Evolutionary conservation across 495 filamentous ascomycete species (phyloP).

Genomic region (Podospora tetraspora): DNA sequence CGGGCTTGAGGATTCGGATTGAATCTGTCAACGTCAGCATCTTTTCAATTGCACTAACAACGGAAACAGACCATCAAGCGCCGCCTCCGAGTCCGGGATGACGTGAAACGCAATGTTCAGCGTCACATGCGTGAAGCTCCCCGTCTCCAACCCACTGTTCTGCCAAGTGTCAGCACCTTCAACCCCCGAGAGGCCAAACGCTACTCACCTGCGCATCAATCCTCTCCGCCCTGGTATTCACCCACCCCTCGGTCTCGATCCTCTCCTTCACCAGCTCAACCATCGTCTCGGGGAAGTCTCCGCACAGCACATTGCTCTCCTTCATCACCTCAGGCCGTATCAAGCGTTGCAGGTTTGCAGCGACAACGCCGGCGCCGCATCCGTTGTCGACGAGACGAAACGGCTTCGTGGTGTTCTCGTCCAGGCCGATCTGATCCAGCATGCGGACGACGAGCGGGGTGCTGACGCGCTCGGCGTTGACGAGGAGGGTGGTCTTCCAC

Average conservation of each 20-base stretch:
- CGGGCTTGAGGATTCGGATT: slow-evolving; percentile 35
- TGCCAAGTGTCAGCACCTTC: slow-evolving; percentile 11
- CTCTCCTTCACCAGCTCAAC: slow-evolving; percentile 29
- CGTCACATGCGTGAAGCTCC: slow-evolving; percentile 36
- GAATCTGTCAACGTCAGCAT: slow-evolving; percentile 27
- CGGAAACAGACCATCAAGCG: slow-evolving; percentile 32
- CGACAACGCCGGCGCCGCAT: slow-evolving; percentile 40
- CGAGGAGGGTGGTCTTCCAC: slow-evolving; percentile 25
- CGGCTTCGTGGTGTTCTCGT: slow-evolving; percentile 23
- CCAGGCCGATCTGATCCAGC: slow-evolving; percentile 35
- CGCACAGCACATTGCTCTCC: slow-evolving; percentile 36
- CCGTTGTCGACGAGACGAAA: slow-evolving; percentile 39
- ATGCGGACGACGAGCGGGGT: slow-evolving; percentile 27
- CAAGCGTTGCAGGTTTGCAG: slow-evolving; percentile 26
- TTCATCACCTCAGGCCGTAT: slow-evolving; percentile 26
- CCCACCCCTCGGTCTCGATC: slow-evolving; percentile 28
- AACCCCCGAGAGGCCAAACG: neutral
- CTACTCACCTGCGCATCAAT: slow-evolving; percentile 36
- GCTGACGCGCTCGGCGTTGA: slow-evolving; percentile 33
- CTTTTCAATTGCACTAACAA: neutral
- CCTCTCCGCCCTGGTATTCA: slow-evolving; percentile 26
- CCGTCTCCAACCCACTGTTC: slow-evolving; percentile 27
- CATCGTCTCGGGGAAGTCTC: slow-evolving; percentile 32
- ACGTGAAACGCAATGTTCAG: slow-evolving; percentile 42
- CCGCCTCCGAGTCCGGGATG: slow-evolving; percentile 36